These are phyloP conservation scores for Blastocystis sp. DNA, from an alignment of 352 stramenopile genomes.

Conservation along the genomic window DNA sequence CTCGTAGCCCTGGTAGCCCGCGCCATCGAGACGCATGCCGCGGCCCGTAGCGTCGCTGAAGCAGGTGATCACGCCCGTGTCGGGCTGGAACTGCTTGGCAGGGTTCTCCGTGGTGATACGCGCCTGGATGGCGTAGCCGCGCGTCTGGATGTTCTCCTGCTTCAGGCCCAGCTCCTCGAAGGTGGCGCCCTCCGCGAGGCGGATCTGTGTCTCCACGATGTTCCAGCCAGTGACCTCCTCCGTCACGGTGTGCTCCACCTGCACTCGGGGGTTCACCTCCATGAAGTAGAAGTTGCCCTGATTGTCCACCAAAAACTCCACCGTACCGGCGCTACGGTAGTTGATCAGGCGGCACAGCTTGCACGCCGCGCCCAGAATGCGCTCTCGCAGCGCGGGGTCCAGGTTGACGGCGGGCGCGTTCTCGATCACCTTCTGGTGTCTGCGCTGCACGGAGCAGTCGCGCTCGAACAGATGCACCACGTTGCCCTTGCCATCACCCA, in stretches of 20 bases:
- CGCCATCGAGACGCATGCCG: conserved; percentile 90
- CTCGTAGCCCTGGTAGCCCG: conserved; percentile 88
- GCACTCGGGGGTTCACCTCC: conserved; percentile 95
- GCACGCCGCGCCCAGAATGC: conserved; percentile 81
- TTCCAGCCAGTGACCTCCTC: conserved; percentile 89
- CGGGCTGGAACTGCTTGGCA: conserved; percentile 87
- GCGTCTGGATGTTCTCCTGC: conserved; percentile 86
- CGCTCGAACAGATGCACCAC: conserved; percentile 90
- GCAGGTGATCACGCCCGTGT: conserved; percentile 91
- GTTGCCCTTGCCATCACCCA: conserved; percentile 88
- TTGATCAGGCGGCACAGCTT: conserved; percentile 83
- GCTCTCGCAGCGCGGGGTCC: conserved; percentile 3
- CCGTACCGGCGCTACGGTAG: conserved; percentile 92
- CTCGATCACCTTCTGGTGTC: conserved; percentile 89
- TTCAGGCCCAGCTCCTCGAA: conserved; percentile 87
- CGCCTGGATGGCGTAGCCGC: conserved; percentile 91
- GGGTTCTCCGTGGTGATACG: conserved; percentile 92
- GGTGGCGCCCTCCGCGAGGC: conserved; percentile 85
- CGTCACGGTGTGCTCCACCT: conserved; percentile 88
- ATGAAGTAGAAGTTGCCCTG: conserved; percentile 88
- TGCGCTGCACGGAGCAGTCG: conserved; percentile 93
- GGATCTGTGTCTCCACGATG: conserved; percentile 91
- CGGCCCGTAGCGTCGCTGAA: conserved; percentile 89
- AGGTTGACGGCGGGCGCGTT: conserved; percentile 71
- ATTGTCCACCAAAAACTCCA: conserved; percentile 96